Evolutionary conservation across 352 stramenopile species (phyloP).

Genomic region (Aphanomyces invadans): DNA sequence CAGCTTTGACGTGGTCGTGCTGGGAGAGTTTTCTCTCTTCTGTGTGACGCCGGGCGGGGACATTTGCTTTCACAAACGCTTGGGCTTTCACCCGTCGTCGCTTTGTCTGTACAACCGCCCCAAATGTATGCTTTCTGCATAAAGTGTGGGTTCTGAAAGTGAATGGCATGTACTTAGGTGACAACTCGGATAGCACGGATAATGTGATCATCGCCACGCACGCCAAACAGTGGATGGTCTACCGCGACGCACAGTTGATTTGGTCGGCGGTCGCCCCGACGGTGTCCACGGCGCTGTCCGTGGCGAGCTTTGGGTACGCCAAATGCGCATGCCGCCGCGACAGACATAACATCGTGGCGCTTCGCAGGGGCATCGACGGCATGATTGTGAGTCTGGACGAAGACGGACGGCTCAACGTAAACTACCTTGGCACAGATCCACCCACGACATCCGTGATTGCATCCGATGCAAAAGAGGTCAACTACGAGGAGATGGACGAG

Average conservation of each 20-base stretch:
- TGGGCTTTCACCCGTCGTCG: slow-evolving; percentile 60
- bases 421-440: slow-evolving; percentile 87
- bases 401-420: slow-evolving; percentile 62
- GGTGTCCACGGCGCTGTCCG: slow-evolving; percentile 53
- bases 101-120: slow-evolving; percentile 47
- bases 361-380: slow-evolving; percentile 38
- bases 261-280: slow-evolving; percentile 61
- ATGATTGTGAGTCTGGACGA: slow-evolving; percentile 78
- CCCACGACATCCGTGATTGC: slow-evolving; percentile 56
- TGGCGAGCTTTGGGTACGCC: slow-evolving; percentile 50
- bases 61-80: slow-evolving; percentile 66
- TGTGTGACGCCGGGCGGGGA: slow-evolving; percentile 68
- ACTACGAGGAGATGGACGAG: slow-evolving; percentile 88
- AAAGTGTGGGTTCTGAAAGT: slow-evolving; percentile 16
- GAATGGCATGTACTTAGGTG: neutral
- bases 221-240: slow-evolving; percentile 68
- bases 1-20: slow-evolving; percentile 75
- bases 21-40: slow-evolving; percentile 78
- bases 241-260: slow-evolving; percentile 63
- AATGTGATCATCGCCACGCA: slow-evolving; percentile 74
- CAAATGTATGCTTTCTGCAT: neutral
- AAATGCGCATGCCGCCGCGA: neutral
- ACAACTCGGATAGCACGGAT: slow-evolving; percentile 34
- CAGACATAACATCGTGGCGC: neutral
- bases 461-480: slow-evolving; percentile 69